Percentiles rank a stretch among this genome's conserved stretches.
Conservation (phyloP, 2,329 filamentous ascomycete species). For the Talaromyces funiculosus region DNA sequence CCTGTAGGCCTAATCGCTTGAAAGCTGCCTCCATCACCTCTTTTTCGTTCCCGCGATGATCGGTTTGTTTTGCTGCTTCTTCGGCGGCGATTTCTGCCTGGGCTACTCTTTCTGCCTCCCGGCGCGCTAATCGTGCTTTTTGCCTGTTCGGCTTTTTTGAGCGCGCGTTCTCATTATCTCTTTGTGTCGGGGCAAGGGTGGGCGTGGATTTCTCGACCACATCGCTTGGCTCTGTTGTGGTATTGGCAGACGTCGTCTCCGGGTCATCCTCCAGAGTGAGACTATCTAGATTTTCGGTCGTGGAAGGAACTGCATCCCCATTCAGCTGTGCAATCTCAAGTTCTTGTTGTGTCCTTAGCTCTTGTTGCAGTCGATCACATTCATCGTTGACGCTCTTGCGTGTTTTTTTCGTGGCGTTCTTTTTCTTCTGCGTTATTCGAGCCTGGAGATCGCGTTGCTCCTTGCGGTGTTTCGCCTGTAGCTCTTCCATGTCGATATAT, state of each 20-base stretch:
- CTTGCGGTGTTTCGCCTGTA: constrained; percentile 75
- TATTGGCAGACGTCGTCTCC: background rate
- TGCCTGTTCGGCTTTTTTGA: constrained; percentile 79
- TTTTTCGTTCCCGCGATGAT: constrained; percentile 66
- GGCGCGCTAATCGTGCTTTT: constrained; percentile 82
- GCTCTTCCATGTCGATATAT: constrained; percentile 56
- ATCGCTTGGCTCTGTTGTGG: background rate
- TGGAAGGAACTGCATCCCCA: constrained; percentile 24
- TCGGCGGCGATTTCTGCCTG: constrained; percentile 61
- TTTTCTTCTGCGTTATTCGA: constrained; percentile 90
- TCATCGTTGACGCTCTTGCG: constrained; percentile 64
- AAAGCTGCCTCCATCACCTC: constrained; percentile 65
- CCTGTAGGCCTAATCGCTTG: constrained; percentile 56
- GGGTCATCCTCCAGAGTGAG: constrained; percentile 28
- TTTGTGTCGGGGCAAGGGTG: constrained; percentile 6
- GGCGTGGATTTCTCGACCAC: background rate
- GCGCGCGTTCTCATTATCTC: constrained; percentile 14
- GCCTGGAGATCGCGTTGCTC: constrained; percentile 82
- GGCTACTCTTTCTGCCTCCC: constrained; percentile 77
- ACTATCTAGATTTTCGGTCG: constrained; percentile 27
- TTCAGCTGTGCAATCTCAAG: constrained; percentile 45
- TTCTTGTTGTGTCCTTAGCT: constrained; percentile 51
- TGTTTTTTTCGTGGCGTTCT: constrained; percentile 81
- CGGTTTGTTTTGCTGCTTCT: constrained; percentile 69
- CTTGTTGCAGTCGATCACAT: constrained; percentile 53